Conservation (phyloP, 805 yeast genomes). For the Phaffomyces antillensis region DNA sequence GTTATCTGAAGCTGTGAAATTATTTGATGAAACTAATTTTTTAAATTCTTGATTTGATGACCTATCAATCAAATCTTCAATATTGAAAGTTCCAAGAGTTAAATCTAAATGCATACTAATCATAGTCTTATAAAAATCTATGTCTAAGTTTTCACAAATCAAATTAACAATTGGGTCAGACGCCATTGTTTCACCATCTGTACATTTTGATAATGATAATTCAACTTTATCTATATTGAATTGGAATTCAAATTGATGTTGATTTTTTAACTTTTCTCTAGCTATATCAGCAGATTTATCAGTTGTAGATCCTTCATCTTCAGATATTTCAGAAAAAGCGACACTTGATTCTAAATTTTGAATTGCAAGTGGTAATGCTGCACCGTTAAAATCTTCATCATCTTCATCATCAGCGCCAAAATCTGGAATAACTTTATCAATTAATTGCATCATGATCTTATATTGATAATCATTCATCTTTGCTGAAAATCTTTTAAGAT, state of each 20-base stretch:
- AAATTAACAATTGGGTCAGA: constrained; percentile 69
- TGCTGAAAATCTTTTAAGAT: constrained; percentile 64
- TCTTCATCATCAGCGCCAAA: constrained; percentile 10
- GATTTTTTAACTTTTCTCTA: constrained; percentile 25
- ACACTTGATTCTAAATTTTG: constrained; percentile 6
- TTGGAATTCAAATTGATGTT: constrained; percentile 64
- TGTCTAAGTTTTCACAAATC: constrained; percentile 54
- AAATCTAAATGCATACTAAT: constrained; percentile 61
- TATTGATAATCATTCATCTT: constrained; percentile 85
- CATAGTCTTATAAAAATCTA: constrained; percentile 54
- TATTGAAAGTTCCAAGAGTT: constrained; percentile 52
- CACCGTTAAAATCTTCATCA: constrained; percentile 26
- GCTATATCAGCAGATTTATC: not conserved
- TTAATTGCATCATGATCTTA: constrained; percentile 72
- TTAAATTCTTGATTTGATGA: constrained; percentile 57
- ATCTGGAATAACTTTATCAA: constrained; percentile 62
- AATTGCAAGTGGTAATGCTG: constrained; percentile 25
- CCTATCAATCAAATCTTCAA: constrained; percentile 69
- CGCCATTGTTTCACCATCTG: constrained; percentile 48
- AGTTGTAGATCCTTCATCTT: not conserved
- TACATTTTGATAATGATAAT: constrained; percentile 61
- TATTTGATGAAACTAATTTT: constrained; percentile 61
- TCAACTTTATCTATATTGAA: constrained; percentile 61
- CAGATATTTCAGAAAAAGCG: constrained; percentile 11
- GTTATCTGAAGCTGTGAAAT: constrained; percentile 32